Conservation (phyloP, 106 monocot genomes). For the Triglochin maritima region DNA sequence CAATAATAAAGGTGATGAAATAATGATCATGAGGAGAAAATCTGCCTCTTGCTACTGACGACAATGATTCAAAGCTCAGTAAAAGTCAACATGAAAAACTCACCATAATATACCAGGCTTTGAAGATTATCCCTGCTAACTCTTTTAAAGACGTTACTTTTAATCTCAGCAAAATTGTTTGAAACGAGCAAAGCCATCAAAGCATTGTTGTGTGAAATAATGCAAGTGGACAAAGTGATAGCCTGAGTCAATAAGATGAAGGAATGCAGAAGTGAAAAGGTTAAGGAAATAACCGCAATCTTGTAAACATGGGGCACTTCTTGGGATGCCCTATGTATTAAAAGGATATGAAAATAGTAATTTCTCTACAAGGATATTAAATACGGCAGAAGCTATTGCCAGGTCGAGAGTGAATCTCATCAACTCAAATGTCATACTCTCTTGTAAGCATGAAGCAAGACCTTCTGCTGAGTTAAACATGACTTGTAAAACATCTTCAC, state of each 20-base stretch:
- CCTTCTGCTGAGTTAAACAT: constrained; percentile 88
- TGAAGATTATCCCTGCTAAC: constrained; percentile 96
- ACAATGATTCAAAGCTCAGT: too few relatives aligned
- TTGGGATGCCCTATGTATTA: too few relatives aligned
- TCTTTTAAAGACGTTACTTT: constrained; percentile 94
- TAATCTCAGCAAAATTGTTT: constrained; percentile 93
- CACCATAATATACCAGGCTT: constrained; percentile 76
- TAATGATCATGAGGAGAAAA: too few relatives aligned
- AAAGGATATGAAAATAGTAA: neutral
- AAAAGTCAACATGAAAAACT: constrained; percentile 7
- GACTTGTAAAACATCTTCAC: constrained; percentile 97
- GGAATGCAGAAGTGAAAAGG: constrained; percentile 73
- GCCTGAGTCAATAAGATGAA: constrained; percentile 94
- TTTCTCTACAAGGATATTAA: constrained; percentile 74
- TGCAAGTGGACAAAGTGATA: constrained; percentile 87
- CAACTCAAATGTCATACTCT: constrained; percentile 47
- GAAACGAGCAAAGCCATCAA: constrained; percentile 76
- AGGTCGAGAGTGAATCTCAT: constrained; percentile 64
- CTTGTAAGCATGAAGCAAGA: constrained; percentile 56
- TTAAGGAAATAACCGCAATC: constrained; percentile 39
- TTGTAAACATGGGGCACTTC: neutral
- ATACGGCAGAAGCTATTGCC: constrained; percentile 61
- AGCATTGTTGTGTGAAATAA: constrained; percentile 95
- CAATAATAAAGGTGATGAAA: too few relatives aligned
- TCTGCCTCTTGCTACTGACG: too few relatives aligned